Evolutionary conservation across 106 monocot species (phyloP), one percentile per base, ranked within the genome.

Genomic region (Dendrobium chrysotoxum): DNA sequence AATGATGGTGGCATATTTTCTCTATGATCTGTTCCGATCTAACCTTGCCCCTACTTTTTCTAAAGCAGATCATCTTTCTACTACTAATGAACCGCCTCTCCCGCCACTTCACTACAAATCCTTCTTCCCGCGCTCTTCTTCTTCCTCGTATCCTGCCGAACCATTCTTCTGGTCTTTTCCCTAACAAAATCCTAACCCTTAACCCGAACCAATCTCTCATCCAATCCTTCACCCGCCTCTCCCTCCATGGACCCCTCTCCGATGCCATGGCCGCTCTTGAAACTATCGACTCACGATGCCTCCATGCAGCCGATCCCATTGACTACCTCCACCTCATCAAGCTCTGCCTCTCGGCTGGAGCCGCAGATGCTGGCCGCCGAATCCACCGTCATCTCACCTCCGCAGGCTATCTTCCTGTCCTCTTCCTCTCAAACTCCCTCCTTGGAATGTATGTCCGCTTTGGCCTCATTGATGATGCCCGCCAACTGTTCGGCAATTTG

Each of bases 391-490:
- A 95, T 75, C 86, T 95, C 54, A 47, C 30, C 10, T 71, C 81
- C 18, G 75, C 11, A 64, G 68, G 64, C 28, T 64, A 40, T 5
- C 26, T 4, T 46, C 84, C 83, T 0, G 41, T 75, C 11, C 76
- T 88, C 26, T 95, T 95, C 79, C 80, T 92, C 21, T 77, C 67
- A 79, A 95, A 95, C 76, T 67, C 87, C 21, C 77, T 95, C 55
- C 54, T 95, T 1, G 65, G 68, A 0, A 86, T 89, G 87, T 92
- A 89, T 80, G 68, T 88, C 10, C 88, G 80, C 21, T 85, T 95
- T 57, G 61, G 80, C 13, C 92, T 92, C 40, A 20, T 91, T 0
- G 86, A 82, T 5, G 88, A 92, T 5, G 95, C 95, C 4, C 81
- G 84, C 7, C 18, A 78, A 16, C 31, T 95, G 87, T 95, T 95